Conservation (phyloP, 352 stramenopile genomes). For the Pythium aquatile region DNA sequence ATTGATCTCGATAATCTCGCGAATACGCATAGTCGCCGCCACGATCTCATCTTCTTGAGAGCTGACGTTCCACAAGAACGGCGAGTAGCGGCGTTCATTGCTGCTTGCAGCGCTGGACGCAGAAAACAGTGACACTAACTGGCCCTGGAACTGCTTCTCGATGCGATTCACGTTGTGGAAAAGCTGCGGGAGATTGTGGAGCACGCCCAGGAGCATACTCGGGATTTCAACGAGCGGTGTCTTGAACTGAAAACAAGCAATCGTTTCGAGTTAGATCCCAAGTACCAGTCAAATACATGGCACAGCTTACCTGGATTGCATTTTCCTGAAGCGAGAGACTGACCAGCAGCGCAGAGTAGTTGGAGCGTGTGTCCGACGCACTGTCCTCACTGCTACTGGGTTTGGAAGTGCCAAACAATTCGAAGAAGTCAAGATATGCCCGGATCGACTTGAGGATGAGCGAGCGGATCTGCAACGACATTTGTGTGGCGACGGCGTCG, state of each 20-base stretch:
- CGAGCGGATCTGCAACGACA: slow-evolving; percentile 71
- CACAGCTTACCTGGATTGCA: slow-evolving; percentile 23
- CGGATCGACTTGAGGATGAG: slow-evolving; percentile 65
- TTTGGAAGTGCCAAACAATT: slow-evolving; percentile 37
- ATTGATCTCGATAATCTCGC: slow-evolving; percentile 62
- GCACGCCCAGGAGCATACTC: slow-evolving; percentile 54
- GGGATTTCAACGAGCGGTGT: slow-evolving; percentile 54
- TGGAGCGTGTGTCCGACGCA: background rate
- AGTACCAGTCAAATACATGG: background rate
- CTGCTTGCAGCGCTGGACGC: background rate
- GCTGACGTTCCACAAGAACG: slow-evolving; percentile 70
- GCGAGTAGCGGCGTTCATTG: slow-evolving; percentile 26
- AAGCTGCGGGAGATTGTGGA: slow-evolving; percentile 64
- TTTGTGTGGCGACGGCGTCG: slow-evolving; percentile 57
- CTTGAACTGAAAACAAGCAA: slow-evolving; percentile 34
- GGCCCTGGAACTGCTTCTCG: slow-evolving; percentile 55
- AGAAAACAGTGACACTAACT: slow-evolving; percentile 19
- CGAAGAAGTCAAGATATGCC: slow-evolving; percentile 68
- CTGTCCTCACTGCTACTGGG: background rate
- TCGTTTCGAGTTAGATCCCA: background rate
- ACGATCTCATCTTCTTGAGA: slow-evolving; percentile 64
- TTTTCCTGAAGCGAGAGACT: slow-evolving; percentile 25
- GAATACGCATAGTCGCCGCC: slow-evolving; percentile 52
- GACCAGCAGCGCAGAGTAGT: slow-evolving; percentile 24
- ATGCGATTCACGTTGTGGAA: slow-evolving; percentile 70